phyloP scores from a whole-genome alignment of 1,139 yeast genomes.

The Ogataea hybrid region DNA sequence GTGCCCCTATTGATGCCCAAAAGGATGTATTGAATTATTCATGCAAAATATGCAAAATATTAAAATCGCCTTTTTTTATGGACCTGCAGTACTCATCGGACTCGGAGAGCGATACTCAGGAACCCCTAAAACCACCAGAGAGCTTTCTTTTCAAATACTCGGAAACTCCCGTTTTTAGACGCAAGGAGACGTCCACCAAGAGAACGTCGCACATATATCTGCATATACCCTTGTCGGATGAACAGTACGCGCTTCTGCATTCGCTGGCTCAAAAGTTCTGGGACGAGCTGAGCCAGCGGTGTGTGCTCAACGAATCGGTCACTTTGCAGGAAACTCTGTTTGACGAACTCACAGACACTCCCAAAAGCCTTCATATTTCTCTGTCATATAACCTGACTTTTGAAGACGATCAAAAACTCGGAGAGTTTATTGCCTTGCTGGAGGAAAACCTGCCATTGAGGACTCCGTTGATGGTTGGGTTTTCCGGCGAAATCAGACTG shows the following conservation, averaged over 20 bases:
- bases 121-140: slow-evolving; percentile 3
- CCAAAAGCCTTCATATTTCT: slow-evolving; percentile 21
- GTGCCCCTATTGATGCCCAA: too few relatives aligned
- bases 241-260: slow-evolving; percentile 3
- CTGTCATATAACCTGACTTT: slow-evolving; percentile 20
- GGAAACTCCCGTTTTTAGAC: slow-evolving; percentile 6
- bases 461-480: slow-evolving; percentile 9
- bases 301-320: background rate
- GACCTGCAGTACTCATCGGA: slow-evolving; percentile 8
- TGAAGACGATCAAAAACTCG: background rate
- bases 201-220: slow-evolving; percentile 15
- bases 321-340: slow-evolving; percentile 4
- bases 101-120: slow-evolving; percentile 2
- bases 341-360: slow-evolving; percentile 16
- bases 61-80: background rate
- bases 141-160: slow-evolving; percentile 12
- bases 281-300: background rate
- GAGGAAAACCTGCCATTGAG: background rate
- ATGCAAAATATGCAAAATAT: too few relatives aligned
- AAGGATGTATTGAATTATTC: too few relatives aligned
- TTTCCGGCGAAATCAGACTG: slow-evolving; percentile 7
- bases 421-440: background rate
- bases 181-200: background rate
- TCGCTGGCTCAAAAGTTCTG: slow-evolving; percentile 1
- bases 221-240: slow-evolving; percentile 4